Base-by-base conservation (phyloP, 495 filamentous ascomycete species). In the Aspergillus funiculosus region DNA sequence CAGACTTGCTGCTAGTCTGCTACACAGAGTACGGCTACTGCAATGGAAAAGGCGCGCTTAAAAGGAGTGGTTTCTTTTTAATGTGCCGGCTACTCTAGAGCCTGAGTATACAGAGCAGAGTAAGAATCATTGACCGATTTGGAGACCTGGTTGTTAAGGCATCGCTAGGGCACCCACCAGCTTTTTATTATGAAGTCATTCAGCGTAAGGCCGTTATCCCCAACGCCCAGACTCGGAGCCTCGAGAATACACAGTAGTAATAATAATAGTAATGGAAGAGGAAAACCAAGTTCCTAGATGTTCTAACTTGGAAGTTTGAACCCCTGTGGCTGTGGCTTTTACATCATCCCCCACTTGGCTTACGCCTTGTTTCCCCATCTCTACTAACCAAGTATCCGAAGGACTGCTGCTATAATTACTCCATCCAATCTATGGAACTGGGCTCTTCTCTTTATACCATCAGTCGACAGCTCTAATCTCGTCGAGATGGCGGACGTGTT, bases 111-210 rank as follows among this genome's bases (percentile, higher is more conserved):
- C n/a, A n/a, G n/a, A n/a, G n/a, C n/a, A n/a, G n/a, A n/a, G n/a
- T n/a, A n/a, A n/a, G n/a, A n/a, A n/a, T n/a, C n/a, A n/a, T n/a
- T n/a, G n/a, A n/a, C n/a, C n/a, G n/a, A n/a, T n/a, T 21, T 39
- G 36, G 25, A 21, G 36, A 7, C 29, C 24, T 35, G 11, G 7
- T 26, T 11, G 2, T 9, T 38, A 10, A 43, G 39, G 32, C 32
- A 43, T 32, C 40, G 20, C 41, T 51, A 51, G 48, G 41, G 41
- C 45, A 45, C 40, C 40, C 34, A 34, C 10, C 45, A 51, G 45
- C 32, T 18, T 26, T 29, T 47, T 36, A 11, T 26, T 27, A 43
- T 43, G 34, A 38, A n/a, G 5, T 31, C 43, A 46, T 29, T 9
- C 7, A n/a, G 3, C 13, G 19, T 37, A 11, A n/a, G 9, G 9